A percentile compares a stretch with the other conserved stretches of the same genome.
Conservation (phyloP, 768 basidiomycete species). For the Hysterangium stoloniferum region DNA sequence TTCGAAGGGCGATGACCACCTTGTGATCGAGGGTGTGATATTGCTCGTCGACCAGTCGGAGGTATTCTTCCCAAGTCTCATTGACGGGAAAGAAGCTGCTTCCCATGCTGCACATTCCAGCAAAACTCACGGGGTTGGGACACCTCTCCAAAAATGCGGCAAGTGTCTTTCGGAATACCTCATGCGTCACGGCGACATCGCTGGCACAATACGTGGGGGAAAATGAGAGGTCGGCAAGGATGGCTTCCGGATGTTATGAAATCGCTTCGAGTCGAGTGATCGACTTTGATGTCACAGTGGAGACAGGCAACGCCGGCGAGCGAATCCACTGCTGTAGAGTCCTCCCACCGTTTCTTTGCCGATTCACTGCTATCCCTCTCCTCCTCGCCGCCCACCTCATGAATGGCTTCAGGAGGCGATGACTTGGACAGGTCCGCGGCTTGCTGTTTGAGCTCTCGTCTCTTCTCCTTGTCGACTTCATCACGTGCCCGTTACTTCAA, state of each 20-base stretch:
- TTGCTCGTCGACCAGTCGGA: constrained; percentile 66
- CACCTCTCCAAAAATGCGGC: constrained; percentile 81
- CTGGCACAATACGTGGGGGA: constrained; percentile 80
- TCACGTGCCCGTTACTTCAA: constrained; percentile 27
- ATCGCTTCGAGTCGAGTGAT: constrained; percentile 72
- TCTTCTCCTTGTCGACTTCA: constrained; percentile 33
- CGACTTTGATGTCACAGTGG: constrained; percentile 74
- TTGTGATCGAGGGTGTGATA: constrained; percentile 62
- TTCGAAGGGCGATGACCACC: constrained; percentile 52
- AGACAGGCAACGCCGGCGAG: constrained; percentile 87
- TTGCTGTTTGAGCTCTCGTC: constrained; percentile 32
- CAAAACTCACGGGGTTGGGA: constrained; percentile 89
- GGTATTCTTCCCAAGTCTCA: constrained; percentile 79
- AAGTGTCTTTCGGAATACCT: constrained; percentile 67
- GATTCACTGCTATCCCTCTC: neutral
- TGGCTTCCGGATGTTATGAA: constrained; percentile 60
- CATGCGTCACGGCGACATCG: constrained; percentile 81
- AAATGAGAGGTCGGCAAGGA: constrained; percentile 55
- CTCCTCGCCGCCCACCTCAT: constrained; percentile 7
- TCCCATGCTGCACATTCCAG: constrained; percentile 87
- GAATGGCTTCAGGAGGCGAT: constrained; percentile 22
- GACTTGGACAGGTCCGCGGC: constrained; percentile 34
- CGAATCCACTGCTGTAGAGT: constrained; percentile 85
- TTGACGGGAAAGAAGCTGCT: constrained; percentile 88
- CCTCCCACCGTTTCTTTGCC: constrained; percentile 70